phyloP scores from a whole-genome alignment of 108 stramenopile species.

The Chaetoceros muelleri region DNA sequence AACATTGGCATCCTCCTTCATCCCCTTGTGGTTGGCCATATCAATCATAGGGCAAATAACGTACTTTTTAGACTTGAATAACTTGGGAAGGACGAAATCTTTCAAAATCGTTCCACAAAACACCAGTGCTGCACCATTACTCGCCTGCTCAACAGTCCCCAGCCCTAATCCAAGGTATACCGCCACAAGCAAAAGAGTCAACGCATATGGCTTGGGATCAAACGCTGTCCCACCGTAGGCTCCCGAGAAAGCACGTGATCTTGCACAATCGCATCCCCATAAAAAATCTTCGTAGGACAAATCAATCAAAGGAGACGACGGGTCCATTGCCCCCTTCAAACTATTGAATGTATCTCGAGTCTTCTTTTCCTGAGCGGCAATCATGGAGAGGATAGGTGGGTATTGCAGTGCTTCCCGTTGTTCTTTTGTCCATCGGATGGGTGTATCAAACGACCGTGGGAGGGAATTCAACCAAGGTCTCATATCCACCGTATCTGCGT shows the following conservation, averaged over 20 bases:
- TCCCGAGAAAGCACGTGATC: constrained; percentile 78
- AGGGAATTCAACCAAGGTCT: constrained; percentile 66
- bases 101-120: constrained; percentile 63
- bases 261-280: constrained; percentile 76
- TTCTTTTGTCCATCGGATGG: constrained; percentile 57
- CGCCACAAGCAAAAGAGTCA: constrained; percentile 52
- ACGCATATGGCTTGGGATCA: constrained; percentile 63
- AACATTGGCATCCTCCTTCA: constrained; percentile 49
- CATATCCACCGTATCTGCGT: constrained; percentile 19
- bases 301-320: constrained; percentile 10
- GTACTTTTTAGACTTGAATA: constrained; percentile 61
- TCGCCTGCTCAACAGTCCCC: constrained; percentile 75
- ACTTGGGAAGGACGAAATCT: constrained; percentile 75
- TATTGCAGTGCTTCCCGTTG: constrained; percentile 53
- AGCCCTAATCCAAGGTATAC: constrained; percentile 54
- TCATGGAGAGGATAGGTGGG: constrained; percentile 42
- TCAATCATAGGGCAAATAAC: constrained; percentile 86
- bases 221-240: constrained; percentile 64
- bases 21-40: constrained; percentile 75
- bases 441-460: constrained; percentile 64
- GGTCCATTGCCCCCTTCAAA: constrained; percentile 1
- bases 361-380: constrained; percentile 45
- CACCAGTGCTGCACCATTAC: constrained; percentile 80
- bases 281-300: constrained; percentile 62
- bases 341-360: constrained; percentile 39